Base-by-base conservation (phyloP, 2,329 filamentous ascomycete species). In the Colletotrichum agaves region DNA sequence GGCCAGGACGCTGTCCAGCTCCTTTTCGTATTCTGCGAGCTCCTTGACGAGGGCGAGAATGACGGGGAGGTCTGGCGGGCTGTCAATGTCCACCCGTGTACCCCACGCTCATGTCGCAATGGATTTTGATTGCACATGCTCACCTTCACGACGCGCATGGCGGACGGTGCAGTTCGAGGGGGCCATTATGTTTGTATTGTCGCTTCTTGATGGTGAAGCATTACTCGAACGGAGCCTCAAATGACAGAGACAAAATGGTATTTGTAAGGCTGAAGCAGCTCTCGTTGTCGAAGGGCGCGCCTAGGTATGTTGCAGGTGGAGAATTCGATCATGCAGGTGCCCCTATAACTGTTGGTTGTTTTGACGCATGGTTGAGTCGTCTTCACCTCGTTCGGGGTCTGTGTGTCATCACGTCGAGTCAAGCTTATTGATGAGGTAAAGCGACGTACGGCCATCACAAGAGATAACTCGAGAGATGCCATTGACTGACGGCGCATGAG, bases 21-120 rank as follows among this genome's bases (percentile, higher is more conserved):
- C 91, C 31, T 95, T 89, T 78, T 98, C 94, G 82, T 98, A 97
- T 73, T 90, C 88, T 72, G 95, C 95, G 8, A 98, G 89, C 76
- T 94, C 95, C 61, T 89, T 87, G 80, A 98, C 94, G 75, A 98
- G 85, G 72, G 84, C 80, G 27, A 97, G 88, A 77, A 98, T 97
- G n/a, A 84, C 83, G 23, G 90, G 87, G 64, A 97, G 88, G 75
- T 98, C 95, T 97, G 71, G 23, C 10, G 67, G 41, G 15, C 37
- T 61, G 59, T 69, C 15, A 70, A 67, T 13, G 6, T 13, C 23
- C 12, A 5, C 27, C 27, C 15, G 31, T 1, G 15, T 27, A 7
- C 17, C 23, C n/a, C 23, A 31, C 33, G 19, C 43, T 7, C 17
- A 23, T 35, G 12, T 52, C 23, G 4, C 46, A 49, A 23, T 35